Evolutionary conservation across 2,329 filamentous ascomycete species (phyloP), one percentile per base, ranked within the genome.

Genomic region (Aaosphaeria arxii): DNA sequence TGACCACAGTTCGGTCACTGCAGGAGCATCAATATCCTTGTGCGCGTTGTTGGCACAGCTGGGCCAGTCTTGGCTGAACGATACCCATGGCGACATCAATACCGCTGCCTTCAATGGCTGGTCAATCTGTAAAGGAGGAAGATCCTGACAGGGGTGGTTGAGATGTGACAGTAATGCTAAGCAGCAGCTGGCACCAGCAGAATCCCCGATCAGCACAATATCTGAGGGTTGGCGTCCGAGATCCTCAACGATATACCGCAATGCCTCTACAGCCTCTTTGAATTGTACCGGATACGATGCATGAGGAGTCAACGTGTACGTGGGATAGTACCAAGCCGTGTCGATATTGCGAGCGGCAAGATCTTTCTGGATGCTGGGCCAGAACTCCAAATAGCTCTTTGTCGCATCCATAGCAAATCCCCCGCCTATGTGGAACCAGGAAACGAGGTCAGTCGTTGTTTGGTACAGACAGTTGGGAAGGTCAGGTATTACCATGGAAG

Each of bases 91-190:
- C 13, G 45, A 48, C 11, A 39, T 32, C 9, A 52, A 28, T 1
- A 47, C 24, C 6, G 38, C 43, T 11, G 51, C 53, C 1, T 17
- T 28, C 9, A 56, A 31, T 2, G 49, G 44, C 5, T 5, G 39
- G 5, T 30, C 24, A 17, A 65, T 47, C 30, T 54, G 43, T 11
- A 63, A 30, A 1, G 39, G 24, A 2, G 49, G 44, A 1, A 60
- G 49, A n/a, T 57, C 46, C 24, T 56, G 54, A 41, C 58, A 57
- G 6, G 59, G 57, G 42, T 62, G 55, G 5, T 62, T 47, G 2
- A 62, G 13, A 45, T 64, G 61, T 11, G 60, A 61, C 2, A 64
- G 50, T 1, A 64, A 33, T 11, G 51, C 43, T 7, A 63, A 7
- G 3, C 48, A 48, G 7, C 63, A 42, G 43, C 52, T 53, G 1